phyloP scores from a whole-genome alignment of 148 eudicot genomes.

The Arbutus unedo region DNA sequence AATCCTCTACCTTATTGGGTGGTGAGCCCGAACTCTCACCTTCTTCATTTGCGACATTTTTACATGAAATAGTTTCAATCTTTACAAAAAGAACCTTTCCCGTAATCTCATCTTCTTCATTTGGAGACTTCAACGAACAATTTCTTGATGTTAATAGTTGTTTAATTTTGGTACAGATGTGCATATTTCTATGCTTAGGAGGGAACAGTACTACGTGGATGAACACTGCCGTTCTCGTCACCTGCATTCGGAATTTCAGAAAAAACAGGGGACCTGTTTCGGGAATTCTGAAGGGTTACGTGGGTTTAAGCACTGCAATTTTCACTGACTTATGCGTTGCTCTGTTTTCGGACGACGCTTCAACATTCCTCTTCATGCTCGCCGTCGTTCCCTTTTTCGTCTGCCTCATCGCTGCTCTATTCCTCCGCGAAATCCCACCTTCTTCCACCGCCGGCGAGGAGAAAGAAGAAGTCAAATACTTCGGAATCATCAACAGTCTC shows the following conservation, averaged over 20 bases:
- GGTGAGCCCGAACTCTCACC: slow-evolving; percentile 24
- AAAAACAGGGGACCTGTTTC: slow-evolving; percentile 64
- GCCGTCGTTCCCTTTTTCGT: slow-evolving; percentile 47
- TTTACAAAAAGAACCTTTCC: background rate
- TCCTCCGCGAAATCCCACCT: slow-evolving; percentile 50
- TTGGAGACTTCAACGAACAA: background rate
- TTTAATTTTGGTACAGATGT: slow-evolving; percentile 43
- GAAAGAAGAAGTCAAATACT: slow-evolving; percentile 42
- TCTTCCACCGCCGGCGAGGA: slow-evolving; percentile 39
- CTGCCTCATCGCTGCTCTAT: slow-evolving; percentile 48
- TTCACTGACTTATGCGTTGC: slow-evolving; percentile 64
- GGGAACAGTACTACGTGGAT: slow-evolving; percentile 73
- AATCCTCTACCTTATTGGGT: slow-evolving; percentile 68
- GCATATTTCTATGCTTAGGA: slow-evolving; percentile 65
- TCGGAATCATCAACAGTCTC: slow-evolving; percentile 47
- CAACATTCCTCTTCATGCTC: slow-evolving; percentile 57
- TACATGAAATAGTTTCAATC: background rate
- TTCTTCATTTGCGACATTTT: background rate
- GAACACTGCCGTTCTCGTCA: slow-evolving; percentile 68
- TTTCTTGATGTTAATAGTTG: background rate
- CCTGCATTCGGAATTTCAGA: slow-evolving; percentile 60
- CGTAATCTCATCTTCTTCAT: background rate
- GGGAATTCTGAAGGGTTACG: slow-evolving; percentile 71
- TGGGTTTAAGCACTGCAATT: slow-evolving; percentile 70
- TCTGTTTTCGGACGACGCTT: slow-evolving; percentile 44